Conservation (phyloP, 768 basidiomycete species). For the Tulasnella sp. region DNA sequence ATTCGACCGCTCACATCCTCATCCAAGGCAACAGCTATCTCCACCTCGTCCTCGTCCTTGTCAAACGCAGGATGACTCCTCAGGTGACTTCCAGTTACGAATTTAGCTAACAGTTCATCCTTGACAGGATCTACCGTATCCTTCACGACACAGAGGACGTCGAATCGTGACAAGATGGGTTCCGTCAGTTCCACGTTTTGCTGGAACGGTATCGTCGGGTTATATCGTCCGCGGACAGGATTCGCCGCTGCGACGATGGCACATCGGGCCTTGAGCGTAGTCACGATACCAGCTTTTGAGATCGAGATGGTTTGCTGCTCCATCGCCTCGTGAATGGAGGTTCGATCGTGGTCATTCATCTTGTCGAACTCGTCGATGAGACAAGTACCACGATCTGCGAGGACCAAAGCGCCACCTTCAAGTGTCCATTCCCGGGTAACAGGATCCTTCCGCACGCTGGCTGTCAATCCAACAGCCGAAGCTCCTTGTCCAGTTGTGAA, state of each 20-base stretch:
- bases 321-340: constrained; percentile 99
- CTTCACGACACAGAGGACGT: constrained; percentile 96
- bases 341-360: constrained; percentile 98
- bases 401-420: constrained; percentile 94
- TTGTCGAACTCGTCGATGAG: constrained; percentile 99
- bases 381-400: constrained; percentile 96
- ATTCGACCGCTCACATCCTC: constrained; percentile 58
- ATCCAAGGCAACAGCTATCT: constrained; percentile 80
- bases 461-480: constrained; percentile 95
- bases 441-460: constrained; percentile 97
- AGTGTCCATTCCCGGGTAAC: constrained; percentile 97
- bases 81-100: constrained; percentile 95
- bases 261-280: constrained; percentile 94
- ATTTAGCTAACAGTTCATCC: constrained; percentile 91
- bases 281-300: constrained; percentile 97
- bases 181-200: constrained; percentile 99
- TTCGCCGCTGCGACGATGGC: constrained; percentile 98
- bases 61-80: constrained; percentile 92
- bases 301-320: constrained; percentile 99
- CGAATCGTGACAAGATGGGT: constrained; percentile 95
- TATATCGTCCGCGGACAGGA: constrained; percentile 93
- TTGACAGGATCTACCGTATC: constrained; percentile 94
- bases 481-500: constrained; percentile 99
- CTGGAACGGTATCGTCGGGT: constrained; percentile 95
- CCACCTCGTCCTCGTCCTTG: constrained; percentile 77